Conservation (phyloP, 345 rosid species). For the Gossypium arboreum region DNA sequence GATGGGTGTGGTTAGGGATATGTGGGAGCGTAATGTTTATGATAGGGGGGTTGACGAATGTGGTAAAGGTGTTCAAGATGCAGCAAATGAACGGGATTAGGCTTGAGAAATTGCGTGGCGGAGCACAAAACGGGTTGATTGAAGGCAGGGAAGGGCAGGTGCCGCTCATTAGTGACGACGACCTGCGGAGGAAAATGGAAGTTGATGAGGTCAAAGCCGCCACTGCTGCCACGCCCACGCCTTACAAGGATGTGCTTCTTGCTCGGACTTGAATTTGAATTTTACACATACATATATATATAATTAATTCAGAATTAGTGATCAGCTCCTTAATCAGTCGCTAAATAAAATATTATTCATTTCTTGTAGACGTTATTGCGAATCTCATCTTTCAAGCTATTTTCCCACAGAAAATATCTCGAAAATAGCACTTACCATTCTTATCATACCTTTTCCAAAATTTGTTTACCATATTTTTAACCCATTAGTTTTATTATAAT, state of each 20-base stretch:
- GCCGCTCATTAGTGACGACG: conserved; percentile 58
- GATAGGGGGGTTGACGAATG: conserved; percentile 53
- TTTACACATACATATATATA: no score
- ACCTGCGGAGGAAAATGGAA: conserved; percentile 34
- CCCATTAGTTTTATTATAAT: no score
- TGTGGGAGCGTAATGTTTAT: conserved; percentile 48
- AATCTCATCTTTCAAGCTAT: background rate
- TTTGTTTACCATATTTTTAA: no score
- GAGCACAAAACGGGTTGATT: conserved; percentile 55
- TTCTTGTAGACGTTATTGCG: background rate
- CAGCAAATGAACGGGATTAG: conserved; percentile 46
- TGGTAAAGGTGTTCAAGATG: conserved; percentile 71
- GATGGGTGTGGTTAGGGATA: conserved; percentile 54
- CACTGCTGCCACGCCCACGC: background rate
- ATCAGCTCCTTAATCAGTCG: background rate
- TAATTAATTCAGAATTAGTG: background rate
- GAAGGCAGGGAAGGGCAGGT: conserved; percentile 51
- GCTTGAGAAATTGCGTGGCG: conserved; percentile 75
- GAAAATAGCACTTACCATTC: no score
- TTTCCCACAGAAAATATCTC: background rate
- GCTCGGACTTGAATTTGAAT: background rate
- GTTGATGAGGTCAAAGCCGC: background rate
- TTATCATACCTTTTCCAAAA: no score
- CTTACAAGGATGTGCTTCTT: conserved; percentile 27
- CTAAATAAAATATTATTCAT: background rate